Conservation (phyloP, 2,329 filamentous ascomycete species). For the Dactylellina sp. region DNA sequence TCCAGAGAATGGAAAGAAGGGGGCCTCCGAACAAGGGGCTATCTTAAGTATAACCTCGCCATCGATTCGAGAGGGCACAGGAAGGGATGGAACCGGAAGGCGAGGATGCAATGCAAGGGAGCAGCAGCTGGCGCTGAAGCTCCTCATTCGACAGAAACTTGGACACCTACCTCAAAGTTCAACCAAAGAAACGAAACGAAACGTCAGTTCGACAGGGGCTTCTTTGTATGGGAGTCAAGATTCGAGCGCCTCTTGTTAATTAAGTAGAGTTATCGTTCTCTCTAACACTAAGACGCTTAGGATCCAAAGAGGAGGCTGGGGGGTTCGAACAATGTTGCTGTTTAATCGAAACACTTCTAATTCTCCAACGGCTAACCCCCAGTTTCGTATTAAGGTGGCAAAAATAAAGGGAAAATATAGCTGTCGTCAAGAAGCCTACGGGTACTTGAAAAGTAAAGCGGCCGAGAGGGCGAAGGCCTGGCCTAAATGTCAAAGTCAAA, state of each 20-base stretch:
- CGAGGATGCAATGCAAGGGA: slow-evolving; percentile 9
- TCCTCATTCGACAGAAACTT: slow-evolving; percentile 25
- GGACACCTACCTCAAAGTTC: slow-evolving; percentile 22
- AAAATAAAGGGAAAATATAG: neutral
- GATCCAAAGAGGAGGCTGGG: slow-evolving; percentile 24
- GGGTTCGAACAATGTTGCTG: slow-evolving; percentile 17
- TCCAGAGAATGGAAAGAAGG: slow-evolving; percentile 7
- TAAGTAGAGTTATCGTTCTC: slow-evolving; percentile 3
- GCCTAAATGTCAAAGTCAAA: slow-evolving; percentile 41
- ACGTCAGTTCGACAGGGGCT: slow-evolving; percentile 28
- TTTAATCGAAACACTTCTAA: slow-evolving; percentile 24
- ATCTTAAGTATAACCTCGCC: neutral
- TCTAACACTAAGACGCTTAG: slow-evolving; percentile 6
- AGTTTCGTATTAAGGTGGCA: no score
- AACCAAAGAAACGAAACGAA: slow-evolving; percentile 32
- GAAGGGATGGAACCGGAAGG: no score
- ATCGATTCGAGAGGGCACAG: neutral
- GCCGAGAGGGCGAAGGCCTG: slow-evolving; percentile 13
- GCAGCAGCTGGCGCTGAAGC: slow-evolving; percentile 16
- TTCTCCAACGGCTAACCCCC: slow-evolving; percentile 1
- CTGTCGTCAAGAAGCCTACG: slow-evolving; percentile 15
- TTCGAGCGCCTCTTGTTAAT: neutral
- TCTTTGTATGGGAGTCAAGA: slow-evolving; percentile 14
- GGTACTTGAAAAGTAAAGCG: neutral
- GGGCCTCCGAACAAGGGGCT: slow-evolving; percentile 12